Conservation (phyloP, 345 rosid species). For the Rhodomyrtus tomentosa region DNA sequence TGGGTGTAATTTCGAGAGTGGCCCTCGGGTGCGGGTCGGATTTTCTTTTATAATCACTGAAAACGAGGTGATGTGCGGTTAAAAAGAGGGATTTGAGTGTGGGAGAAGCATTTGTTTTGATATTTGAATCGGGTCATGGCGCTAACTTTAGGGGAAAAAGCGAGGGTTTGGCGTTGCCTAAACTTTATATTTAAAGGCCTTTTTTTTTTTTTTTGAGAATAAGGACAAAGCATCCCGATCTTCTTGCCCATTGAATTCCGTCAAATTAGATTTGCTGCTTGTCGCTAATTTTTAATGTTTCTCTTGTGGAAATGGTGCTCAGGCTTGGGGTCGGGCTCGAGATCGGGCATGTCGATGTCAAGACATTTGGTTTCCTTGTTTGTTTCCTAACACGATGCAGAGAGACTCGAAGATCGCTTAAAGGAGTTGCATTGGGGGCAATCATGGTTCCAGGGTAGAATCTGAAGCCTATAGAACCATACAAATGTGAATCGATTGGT, state of each 20-base stretch:
- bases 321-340: too few species aligned
- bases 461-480: too few species aligned
- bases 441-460: too few species aligned
- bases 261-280: too few species aligned
- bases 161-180: not conserved
- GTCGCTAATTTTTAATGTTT: not conserved
- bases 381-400: accelerated
- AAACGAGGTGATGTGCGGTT: not conserved
- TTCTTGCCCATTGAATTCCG: too few species aligned
- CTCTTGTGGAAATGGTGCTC: not conserved
- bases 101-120: not conserved
- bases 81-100: not conserved
- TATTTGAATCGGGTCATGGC: not conserved
- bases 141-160: not conserved
- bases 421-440: too few species aligned
- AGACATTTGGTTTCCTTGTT: not conserved
- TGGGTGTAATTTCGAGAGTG: not conserved
- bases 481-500: too few species aligned
- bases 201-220: not conserved
- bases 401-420: not conserved
- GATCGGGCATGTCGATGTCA: not conserved
- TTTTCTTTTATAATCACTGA: not conserved
- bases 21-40: not conserved
- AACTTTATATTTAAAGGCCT: not conserved
- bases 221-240: not conserved